These are phyloP conservation scores for Dendrobium nobile DNA, from an alignment of 106 monocot genomes.

Conservation along the genomic window DNA sequence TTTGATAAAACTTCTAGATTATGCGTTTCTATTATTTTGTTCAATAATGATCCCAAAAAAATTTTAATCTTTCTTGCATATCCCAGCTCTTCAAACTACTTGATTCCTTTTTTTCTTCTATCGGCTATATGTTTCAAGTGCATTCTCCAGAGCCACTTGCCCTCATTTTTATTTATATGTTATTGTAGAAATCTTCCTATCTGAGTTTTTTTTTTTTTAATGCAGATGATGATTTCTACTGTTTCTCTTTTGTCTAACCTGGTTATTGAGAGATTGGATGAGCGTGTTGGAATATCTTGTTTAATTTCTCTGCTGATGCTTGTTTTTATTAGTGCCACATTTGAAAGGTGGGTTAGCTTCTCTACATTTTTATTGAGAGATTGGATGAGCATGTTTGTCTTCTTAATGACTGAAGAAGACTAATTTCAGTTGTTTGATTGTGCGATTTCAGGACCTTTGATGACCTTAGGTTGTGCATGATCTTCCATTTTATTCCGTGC, in stretches of 20 bases:
- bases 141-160: neutral
- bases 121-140: neutral
- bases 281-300: conserved; percentile 55
- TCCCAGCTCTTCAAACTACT: neutral
- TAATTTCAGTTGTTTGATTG: conserved; percentile 6
- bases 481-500: conserved; percentile 53
- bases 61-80: neutral
- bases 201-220: conserved; percentile 9
- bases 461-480: conserved; percentile 70
- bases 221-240: conserved; percentile 77
- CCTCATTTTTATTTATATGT: neutral
- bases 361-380: neutral
- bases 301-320: conserved; percentile 62
- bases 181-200: neutral
- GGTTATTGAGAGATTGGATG: conserved; percentile 82
- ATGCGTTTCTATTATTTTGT: neutral
- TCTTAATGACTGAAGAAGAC: neutral
- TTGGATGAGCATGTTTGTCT: neutral
- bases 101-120: neutral
- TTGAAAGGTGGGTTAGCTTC: conserved; percentile 61
- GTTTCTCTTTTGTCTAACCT: conserved; percentile 66
- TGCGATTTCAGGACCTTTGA: conserved; percentile 55
- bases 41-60: neutral
- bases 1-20: neutral
- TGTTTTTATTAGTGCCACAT: conserved; percentile 51